phyloP scores from a whole-genome alignment of 306 rosid genomes.

The Arachis hypogaea region DNA sequence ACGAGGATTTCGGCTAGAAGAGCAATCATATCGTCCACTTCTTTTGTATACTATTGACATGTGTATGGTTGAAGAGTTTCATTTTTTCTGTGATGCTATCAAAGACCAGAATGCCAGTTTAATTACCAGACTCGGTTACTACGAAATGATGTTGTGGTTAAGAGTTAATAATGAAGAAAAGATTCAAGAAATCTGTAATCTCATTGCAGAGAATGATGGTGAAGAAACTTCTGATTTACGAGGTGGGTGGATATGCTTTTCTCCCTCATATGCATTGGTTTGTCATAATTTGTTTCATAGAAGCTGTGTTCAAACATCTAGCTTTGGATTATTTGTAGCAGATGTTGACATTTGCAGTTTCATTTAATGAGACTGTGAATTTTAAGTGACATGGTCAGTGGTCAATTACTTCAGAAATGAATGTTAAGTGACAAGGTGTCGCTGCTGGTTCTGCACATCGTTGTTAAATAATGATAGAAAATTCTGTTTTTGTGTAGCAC shows the following conservation, averaged over 20 bases:
- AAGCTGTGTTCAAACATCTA: slow-evolving; percentile 31
- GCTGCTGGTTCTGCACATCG: slow-evolving; percentile 7
- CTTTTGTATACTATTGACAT: slow-evolving; percentile 65
- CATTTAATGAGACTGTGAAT: slow-evolving; percentile 18
- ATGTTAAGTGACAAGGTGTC: slow-evolving; percentile 21
- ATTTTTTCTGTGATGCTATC: slow-evolving; percentile 53
- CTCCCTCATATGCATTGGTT: neutral
- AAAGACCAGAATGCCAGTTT: slow-evolving; percentile 58
- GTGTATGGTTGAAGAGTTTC: slow-evolving; percentile 75
- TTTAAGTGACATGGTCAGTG: neutral
- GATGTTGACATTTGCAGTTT: slow-evolving; percentile 19
- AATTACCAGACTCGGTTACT: slow-evolving; percentile 66
- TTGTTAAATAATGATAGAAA: slow-evolving; percentile 14
- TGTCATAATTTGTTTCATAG: slow-evolving; percentile 26
- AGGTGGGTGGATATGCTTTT: slow-evolving; percentile 50
- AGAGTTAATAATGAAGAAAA: slow-evolving; percentile 64
- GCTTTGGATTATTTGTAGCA: slow-evolving; percentile 24
- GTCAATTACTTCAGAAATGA: slow-evolving; percentile 25
- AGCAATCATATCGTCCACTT: slow-evolving; percentile 66
- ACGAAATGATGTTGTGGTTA: slow-evolving; percentile 79
- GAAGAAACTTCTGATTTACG: slow-evolving; percentile 49
- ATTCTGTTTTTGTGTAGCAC: slow-evolving; percentile 39
- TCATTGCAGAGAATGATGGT: slow-evolving; percentile 47
- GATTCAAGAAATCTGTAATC: slow-evolving; percentile 64
- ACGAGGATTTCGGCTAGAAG: slow-evolving; percentile 67